phyloP scores from a whole-genome alignment of 1,284 basidiomycete genomes.

The Termitomyces sp. region DNA sequence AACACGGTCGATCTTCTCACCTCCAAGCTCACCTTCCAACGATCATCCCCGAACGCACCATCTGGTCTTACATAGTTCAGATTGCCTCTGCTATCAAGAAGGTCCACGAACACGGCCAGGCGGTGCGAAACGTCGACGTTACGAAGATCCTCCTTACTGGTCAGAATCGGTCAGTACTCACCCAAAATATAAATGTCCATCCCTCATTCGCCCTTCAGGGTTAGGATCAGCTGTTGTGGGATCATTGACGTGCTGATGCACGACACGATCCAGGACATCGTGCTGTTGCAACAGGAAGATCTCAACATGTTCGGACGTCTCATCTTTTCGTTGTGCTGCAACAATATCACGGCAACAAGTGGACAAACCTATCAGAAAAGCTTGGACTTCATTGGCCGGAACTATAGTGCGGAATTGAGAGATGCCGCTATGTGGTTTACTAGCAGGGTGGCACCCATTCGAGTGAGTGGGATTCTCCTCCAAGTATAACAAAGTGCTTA shows the following conservation, averaged over 20 bases:
- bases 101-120: slow-evolving; percentile 80
- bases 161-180: slow-evolving; percentile 69
- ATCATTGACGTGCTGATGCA: slow-evolving; percentile 81
- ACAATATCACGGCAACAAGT: slow-evolving; percentile 53
- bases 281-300: slow-evolving; percentile 81
- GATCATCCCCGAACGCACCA: slow-evolving; percentile 68
- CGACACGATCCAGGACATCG: slow-evolving; percentile 61
- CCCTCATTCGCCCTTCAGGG: slow-evolving; percentile 30
- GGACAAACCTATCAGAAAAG: slow-evolving; percentile 68
- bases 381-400: slow-evolving; percentile 69
- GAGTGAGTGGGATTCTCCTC: slow-evolving; percentile 20
- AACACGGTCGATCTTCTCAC: slow-evolving; percentile 37
- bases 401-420: slow-evolving; percentile 82
- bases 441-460: slow-evolving; percentile 54
- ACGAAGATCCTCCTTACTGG: slow-evolving; percentile 88
- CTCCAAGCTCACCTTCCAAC: slow-evolving; percentile 27
- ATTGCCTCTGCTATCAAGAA: slow-evolving; percentile 84
- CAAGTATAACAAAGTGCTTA: slow-evolving; percentile 36
- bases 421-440: slow-evolving; percentile 77
- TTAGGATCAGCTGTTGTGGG: slow-evolving; percentile 80
- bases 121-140: slow-evolving; percentile 81
- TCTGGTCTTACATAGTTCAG: slow-evolving; percentile 96
- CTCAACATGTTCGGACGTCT: slow-evolving; percentile 83
- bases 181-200: neutral
- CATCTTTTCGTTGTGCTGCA: slow-evolving; percentile 77